A percentile compares a stretch with the other conserved stretches of the same genome.
Conservation (phyloP, 805 yeast species). For the Candida germanica region DNA sequence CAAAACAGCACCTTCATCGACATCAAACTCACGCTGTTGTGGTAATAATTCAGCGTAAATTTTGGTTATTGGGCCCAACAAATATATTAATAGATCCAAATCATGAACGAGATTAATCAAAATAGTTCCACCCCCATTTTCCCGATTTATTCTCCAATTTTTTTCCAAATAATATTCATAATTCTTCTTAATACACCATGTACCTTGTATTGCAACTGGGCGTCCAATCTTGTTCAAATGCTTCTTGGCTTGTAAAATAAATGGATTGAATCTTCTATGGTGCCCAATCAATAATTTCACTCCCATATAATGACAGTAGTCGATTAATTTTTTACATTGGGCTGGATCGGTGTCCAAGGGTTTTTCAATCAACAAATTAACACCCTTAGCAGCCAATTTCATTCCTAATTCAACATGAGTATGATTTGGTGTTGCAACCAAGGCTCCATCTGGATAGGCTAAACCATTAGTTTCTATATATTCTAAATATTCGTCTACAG, state of each 20-base stretch:
- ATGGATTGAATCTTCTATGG: conserved; percentile 41
- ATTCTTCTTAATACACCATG: conserved; percentile 37
- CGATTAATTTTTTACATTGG: conserved; percentile 29
- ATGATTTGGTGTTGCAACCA: conserved; percentile 39
- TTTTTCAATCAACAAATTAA: conserved; percentile 36
- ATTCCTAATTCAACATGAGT: conserved; percentile 32
- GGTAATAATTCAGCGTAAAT: conserved; percentile 35
- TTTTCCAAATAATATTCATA: conserved; percentile 29
- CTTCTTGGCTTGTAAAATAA: conserved; percentile 31
- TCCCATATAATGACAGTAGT: conserved; percentile 18
- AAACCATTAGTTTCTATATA: conserved; percentile 16
- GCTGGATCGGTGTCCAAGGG: conserved; percentile 31
- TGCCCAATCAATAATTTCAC: conserved; percentile 37
- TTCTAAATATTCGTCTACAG: conserved; percentile 23
- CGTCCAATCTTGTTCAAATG: conserved; percentile 27
- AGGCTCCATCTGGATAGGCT: conserved; percentile 34
- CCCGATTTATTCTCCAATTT: conserved; percentile 30
- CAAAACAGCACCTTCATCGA: conserved; percentile 40
- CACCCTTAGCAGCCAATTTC: conserved; percentile 30
- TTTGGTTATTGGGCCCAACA: conserved; percentile 36
- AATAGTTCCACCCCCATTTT: conserved; percentile 34
- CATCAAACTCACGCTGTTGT: conserved; percentile 28
- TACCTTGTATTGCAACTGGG: conserved; percentile 36
- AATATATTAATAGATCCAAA: conserved; percentile 33
- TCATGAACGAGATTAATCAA: conserved; percentile 40